Base-by-base conservation (phyloP, 169 alveolate genomes). In the Cryptosporidium muris region DNA sequence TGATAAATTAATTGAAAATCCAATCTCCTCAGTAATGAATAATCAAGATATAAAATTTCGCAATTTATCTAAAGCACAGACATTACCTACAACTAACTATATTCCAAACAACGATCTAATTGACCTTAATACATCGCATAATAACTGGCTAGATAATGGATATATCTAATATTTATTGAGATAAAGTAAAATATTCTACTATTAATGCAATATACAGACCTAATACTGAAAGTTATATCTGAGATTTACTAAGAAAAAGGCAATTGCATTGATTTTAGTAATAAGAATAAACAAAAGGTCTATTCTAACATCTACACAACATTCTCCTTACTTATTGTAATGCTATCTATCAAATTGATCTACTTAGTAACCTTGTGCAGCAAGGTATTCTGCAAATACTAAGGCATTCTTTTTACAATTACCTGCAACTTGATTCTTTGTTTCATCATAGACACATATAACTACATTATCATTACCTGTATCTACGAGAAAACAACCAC, bases 391-490 rank as follows among this genome's bases (percentile, higher is more conserved):
- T 0, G 92, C 91, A 40, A 89, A 81, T 36, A 80, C 80, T 34
- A 89, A 60, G 6, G 92, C 91, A 38, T 80, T 63, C 66, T 67
- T 81, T 66, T 88, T 58, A 58, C 90, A 66, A 51, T 89, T 88
- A 3, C 90, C 92, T 16, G 81, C 51, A 40, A 66, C 49, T 58
- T 89, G 92, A 37, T 88, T 91, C 58, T 74, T 74, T 48, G 58
- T 81, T 47, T 89, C 92, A 11, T 89, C 92, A 56, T 88, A 89
- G n/a, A 89, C 60, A 7, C 91, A 91, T 38, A 89, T 64, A 51
- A 88, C 81, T 42, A 80, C 88, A 43, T 62, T 80, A 64, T 90
- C 92, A 34, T 81, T 81, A 38, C 65, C 67, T 6, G 92, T 89
- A 49, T 66, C 82, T 34, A 89, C 66, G 36, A 89, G 34, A 36